These are phyloP conservation scores for Mycena latifolia DNA, from an alignment of 768 basidiomycete genomes.

Conservation along the genomic window DNA sequence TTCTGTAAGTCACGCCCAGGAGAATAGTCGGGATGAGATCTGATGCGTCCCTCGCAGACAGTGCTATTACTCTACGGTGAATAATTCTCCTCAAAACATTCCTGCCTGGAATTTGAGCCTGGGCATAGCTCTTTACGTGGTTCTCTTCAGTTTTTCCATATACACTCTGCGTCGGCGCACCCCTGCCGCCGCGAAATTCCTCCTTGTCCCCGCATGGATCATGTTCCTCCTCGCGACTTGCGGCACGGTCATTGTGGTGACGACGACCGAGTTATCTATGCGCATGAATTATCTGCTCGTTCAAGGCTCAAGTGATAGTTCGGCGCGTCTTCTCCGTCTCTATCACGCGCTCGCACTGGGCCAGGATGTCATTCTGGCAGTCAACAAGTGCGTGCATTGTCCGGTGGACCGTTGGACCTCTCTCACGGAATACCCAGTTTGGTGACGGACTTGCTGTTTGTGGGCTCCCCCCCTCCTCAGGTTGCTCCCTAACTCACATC, in stretches of 20 bases:
- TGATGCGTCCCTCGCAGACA: neutral
- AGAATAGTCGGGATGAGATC: neutral
- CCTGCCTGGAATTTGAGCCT: neutral
- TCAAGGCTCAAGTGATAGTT: neutral
- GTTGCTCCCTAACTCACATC: neutral
- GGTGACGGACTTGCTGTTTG: slow-evolving; percentile 23
- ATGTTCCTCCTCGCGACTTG: slow-evolving; percentile 15
- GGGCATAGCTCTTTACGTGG: slow-evolving; percentile 11
- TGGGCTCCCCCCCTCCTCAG: neutral
- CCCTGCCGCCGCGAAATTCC: neutral
- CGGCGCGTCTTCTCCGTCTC: neutral
- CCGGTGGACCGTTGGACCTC: neutral
- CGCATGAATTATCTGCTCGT: slow-evolving; percentile 14
- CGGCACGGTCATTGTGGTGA: neutral
- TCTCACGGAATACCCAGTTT: neutral
- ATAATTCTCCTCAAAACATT: neutral
- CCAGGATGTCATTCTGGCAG: slow-evolving; percentile 20
- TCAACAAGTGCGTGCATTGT: slow-evolving; percentile 14
- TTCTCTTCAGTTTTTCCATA: slow-evolving; percentile 19
- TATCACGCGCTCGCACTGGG: slow-evolving; percentile 15
- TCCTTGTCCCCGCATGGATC: slow-evolving; percentile 26
- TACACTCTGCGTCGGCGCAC: slow-evolving; percentile 1
- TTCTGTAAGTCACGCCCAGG: slow-evolving; percentile 5
- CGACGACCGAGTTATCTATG: slow-evolving; percentile 12
- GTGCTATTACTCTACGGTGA: slow-evolving; percentile 20